Evolutionary conservation across 495 filamentous ascomycete genomes (phyloP).

Genomic region (Pseudoneurospora amorphoporcata): DNA sequence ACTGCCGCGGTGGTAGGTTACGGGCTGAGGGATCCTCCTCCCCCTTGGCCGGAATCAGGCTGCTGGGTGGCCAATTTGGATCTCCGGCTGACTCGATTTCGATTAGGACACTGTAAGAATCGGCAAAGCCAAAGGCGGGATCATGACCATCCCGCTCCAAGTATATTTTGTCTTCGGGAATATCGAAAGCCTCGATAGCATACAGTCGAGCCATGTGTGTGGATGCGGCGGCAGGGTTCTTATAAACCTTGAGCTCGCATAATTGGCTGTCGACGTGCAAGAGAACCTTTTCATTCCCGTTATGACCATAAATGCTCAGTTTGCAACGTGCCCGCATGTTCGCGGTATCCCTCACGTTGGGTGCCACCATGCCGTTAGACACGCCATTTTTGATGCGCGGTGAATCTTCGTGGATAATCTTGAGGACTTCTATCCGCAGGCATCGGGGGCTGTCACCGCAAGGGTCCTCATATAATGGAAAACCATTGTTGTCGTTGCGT

Average conservation of each 20-base stretch:
- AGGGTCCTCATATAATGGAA: constrained; percentile 20
- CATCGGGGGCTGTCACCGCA: constrained; percentile 19
- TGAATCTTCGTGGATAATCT: constrained; percentile 35
- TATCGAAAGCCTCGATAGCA: constrained; percentile 33
- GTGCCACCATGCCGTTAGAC: constrained; percentile 27
- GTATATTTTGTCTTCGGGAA: constrained; percentile 36
- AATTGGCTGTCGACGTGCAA: constrained; percentile 38
- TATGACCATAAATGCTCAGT: constrained; percentile 26
- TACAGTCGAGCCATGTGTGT: constrained; percentile 35
- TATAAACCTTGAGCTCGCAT: constrained; percentile 35
- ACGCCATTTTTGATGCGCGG: constrained; percentile 27
- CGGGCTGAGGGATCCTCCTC: constrained; percentile 15
- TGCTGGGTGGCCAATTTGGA: constrained; percentile 38
- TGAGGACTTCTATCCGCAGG: constrained; percentile 38
- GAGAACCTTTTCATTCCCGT: constrained; percentile 17
- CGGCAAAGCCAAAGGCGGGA: constrained; percentile 31
- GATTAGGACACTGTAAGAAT: constrained; percentile 34
- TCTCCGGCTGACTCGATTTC: constrained; percentile 37
- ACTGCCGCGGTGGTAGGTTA: constrained; percentile 20
- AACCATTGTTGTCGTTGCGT: constrained; percentile 22
- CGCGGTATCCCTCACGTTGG: constrained; percentile 27
- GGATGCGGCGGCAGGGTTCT: constrained; percentile 27
- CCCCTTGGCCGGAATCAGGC: constrained; percentile 22
- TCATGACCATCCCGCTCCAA: constrained; percentile 31
- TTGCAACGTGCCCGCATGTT: constrained; percentile 34